Evolutionary conservation across 1,139 yeast species (phyloP).

Genomic region (Saccharomyces hybrid): DNA sequence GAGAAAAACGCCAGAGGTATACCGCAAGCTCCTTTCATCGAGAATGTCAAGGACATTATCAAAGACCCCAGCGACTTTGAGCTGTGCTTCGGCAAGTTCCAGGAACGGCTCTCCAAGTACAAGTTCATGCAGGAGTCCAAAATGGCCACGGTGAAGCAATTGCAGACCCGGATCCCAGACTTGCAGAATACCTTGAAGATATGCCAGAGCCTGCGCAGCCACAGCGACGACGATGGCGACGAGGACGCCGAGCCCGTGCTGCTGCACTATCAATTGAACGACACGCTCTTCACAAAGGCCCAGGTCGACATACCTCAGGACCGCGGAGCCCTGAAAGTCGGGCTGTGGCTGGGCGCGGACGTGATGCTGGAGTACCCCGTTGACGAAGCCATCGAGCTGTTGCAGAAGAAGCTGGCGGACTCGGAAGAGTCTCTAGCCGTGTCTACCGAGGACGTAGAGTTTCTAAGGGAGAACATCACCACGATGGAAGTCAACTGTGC

Average conservation of each 20-base stretch:
- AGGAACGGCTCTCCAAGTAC: conserved; percentile 73
- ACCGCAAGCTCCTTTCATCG: conserved; percentile 94
- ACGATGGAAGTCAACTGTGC: conserved; percentile 98
- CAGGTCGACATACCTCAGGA: conserved; percentile 39
- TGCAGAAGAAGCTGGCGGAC: conserved; percentile 53
- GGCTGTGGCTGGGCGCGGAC: conserved; percentile 94
- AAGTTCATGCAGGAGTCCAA: conserved; percentile 84
- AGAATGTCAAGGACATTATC: conserved; percentile 68
- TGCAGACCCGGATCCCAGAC: conserved; percentile 82
- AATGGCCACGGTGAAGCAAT: conserved; percentile 56
- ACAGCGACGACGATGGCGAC: conserved; percentile 36
- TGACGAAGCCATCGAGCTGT: conserved; percentile 72
- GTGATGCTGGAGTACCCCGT: conserved; percentile 94
- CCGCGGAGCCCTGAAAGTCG: conserved; percentile 49
- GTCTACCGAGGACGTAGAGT: conserved; percentile 81
- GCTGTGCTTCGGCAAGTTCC: conserved; percentile 57
- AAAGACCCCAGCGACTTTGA: conserved; percentile 68
- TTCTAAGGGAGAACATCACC: conserved; percentile 84
- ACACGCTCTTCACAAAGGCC: conserved; percentile 84
- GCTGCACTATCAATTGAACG: conserved; percentile 76
- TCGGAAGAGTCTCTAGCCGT: conserved; percentile 53
- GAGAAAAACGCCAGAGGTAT: conserved; percentile 81
- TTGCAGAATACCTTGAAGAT: conserved; percentile 74
- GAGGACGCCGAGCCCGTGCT: conserved; percentile 44
- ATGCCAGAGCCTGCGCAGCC: conserved; percentile 49